Evolutionary conservation across 495 filamentous ascomycete genomes (phyloP).

Genomic region (Pseudotulostoma volvatum): DNA sequence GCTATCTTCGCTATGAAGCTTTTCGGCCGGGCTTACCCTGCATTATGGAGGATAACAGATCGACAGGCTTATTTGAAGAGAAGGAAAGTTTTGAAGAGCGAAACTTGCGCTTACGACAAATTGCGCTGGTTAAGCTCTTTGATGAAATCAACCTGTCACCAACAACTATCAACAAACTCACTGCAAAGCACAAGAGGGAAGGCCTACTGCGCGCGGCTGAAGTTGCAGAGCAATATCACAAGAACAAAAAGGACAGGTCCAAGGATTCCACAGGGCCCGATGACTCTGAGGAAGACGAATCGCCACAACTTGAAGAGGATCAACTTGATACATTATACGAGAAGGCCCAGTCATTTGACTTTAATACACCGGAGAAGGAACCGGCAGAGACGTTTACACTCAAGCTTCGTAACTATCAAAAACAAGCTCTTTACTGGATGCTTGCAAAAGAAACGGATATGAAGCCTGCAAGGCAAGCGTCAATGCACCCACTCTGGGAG

Average conservation of each 20-base stretch:
- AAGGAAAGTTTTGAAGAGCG: slow-evolving; percentile 78
- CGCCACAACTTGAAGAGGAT: slow-evolving; percentile 82
- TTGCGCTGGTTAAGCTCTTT: slow-evolving; percentile 75
- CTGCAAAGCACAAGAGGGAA: slow-evolving; percentile 61
- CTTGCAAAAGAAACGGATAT: slow-evolving; percentile 77
- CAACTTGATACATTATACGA: slow-evolving; percentile 88
- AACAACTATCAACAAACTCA: slow-evolving; percentile 51
- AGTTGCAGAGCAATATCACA: slow-evolving; percentile 62
- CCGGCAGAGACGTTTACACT: slow-evolving; percentile 69
- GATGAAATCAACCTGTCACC: slow-evolving; percentile 75
- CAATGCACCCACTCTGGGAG: slow-evolving; percentile 97
- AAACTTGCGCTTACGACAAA: slow-evolving; percentile 67
- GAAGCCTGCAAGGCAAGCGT: slow-evolving; percentile 44
- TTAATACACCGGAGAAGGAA: slow-evolving; percentile 70
- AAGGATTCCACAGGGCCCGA: slow-evolving; percentile 26
- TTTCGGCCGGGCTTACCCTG: slow-evolving; percentile 48
- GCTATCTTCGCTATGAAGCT: slow-evolving; percentile 54
- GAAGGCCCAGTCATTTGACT: slow-evolving; percentile 95
- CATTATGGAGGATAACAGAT: slow-evolving; percentile 49
- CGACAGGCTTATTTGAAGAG: slow-evolving; percentile 56
- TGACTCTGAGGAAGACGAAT: slow-evolving; percentile 57
- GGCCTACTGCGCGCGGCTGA: slow-evolving; percentile 77
- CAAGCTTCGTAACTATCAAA: slow-evolving; percentile 82
- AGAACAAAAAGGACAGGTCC: slow-evolving; percentile 40
- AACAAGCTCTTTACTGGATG: slow-evolving; percentile 93